Evolutionary conservation across 768 basidiomycete species (phyloP), one percentile per base, ranked within the genome.

Genomic region (Termitomyces sp.): DNA sequence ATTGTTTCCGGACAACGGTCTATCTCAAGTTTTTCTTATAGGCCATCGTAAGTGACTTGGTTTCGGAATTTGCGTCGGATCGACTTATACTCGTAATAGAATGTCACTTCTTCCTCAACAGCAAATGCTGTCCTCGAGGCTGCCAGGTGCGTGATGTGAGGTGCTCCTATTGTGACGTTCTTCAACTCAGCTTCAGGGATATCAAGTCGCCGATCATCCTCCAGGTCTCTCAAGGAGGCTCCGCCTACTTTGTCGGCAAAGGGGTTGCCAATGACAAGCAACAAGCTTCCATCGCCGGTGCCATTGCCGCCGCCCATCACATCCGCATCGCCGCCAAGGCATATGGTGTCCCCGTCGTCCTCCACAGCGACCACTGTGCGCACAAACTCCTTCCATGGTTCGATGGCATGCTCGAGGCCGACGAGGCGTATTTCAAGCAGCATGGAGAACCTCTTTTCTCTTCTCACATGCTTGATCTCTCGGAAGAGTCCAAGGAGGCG

Each of bases 361-460:
- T 99, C 70, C 96, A 99, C 88, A 90, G 92, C 63, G 97, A 99
- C 77, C 97, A 99, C 81, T 99, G 97, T 73, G 97, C 97, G 14
- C 80, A 96, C 70, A 98, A 99, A 77, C 92, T 98, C 65, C 86
- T 99, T 59, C 96, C 91, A 5, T 99, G 97, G 97, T 96, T 98
- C 76, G 97, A 99, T 75, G 96, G 94, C 59, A 98, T 99, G 97
- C 92, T 98, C 73, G 91, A 86, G 54, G 96, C 96, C 57, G 89
- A 99, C 70, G 91, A 97, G 77, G 91, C 83, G 20, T 95, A 96
- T 82, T 97, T 81, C 84, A 94, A 91, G 76, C 77, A 86, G 66
- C 88, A 98, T 80, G 83, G 87, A 61, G 93, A 92, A 70, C 81
- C 92, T 32, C 86, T 95, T 54, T 96, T 94, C 82, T 94, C 93